These are phyloP conservation scores for Gossypium arboreum DNA, from an alignment of 345 rosid species.

Conservation along the genomic window DNA sequence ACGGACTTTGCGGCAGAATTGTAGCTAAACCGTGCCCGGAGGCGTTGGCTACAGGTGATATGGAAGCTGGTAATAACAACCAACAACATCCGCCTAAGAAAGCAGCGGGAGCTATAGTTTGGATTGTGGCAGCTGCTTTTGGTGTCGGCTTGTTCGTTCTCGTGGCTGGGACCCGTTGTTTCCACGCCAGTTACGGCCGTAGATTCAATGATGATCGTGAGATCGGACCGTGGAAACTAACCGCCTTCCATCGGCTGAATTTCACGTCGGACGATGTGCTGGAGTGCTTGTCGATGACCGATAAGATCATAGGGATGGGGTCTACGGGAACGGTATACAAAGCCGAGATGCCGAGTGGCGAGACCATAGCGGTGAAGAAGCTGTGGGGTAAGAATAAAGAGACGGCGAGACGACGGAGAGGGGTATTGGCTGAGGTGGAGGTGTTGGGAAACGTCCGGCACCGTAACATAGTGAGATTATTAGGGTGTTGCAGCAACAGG, in stretches of 20 bases:
- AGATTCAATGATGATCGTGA: constrained; percentile 37
- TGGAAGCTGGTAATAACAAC: constrained; percentile 22
- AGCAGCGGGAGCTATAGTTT: constrained; percentile 79
- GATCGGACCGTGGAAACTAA: constrained; percentile 84
- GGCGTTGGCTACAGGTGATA: constrained; percentile 25
- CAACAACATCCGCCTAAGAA: constrained; percentile 38
- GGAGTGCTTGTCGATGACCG: constrained; percentile 64
- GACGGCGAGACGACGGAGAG: constrained; percentile 63
- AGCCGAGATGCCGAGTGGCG: constrained; percentile 95
- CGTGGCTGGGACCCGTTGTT: constrained; percentile 71
- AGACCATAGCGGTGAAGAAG: constrained; percentile 92
- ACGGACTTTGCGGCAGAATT: constrained; percentile 71
- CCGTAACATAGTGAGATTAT: constrained; percentile 81
- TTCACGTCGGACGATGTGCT: constrained; percentile 87
- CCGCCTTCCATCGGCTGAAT: constrained; percentile 84
- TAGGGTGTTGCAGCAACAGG: constrained; percentile 87
- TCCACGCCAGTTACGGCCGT: constrained; percentile 51
- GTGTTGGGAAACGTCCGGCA: constrained; percentile 87
- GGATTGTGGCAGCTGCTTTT: constrained; percentile 90
- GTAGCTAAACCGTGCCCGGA: constrained; percentile 52
- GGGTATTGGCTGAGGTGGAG: constrained; percentile 88
- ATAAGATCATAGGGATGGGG: constrained; percentile 93
- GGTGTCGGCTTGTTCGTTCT: constrained; percentile 71
- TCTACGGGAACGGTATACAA: constrained; percentile 87
- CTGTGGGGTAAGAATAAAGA: constrained; percentile 89